phyloP scores from a whole-genome alignment of 257 asterid species.

The Gentiana dahurica region DNA sequence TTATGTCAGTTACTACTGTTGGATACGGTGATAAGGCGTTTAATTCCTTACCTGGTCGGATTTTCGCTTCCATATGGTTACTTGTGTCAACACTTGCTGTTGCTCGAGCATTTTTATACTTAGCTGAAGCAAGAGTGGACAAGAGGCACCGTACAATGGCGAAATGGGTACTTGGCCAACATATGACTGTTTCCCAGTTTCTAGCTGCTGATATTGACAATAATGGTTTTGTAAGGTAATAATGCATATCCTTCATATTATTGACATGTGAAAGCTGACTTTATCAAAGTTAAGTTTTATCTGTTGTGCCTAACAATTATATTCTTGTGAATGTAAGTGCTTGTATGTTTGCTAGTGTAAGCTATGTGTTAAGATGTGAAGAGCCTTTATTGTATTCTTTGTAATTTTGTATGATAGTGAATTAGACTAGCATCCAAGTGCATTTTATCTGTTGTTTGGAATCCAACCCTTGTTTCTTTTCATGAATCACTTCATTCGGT shows the following conservation, averaged over 20 bases:
- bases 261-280: too few relatives aligned
- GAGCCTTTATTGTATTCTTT: too few relatives aligned
- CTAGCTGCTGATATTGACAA: slow-evolving; percentile 93
- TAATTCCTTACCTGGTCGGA: slow-evolving; percentile 59
- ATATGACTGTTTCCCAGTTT: slow-evolving; percentile 92
- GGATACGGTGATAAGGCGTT: slow-evolving; percentile 96
- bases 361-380: too few relatives aligned
- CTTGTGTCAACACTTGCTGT: slow-evolving; percentile 93
- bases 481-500: too few relatives aligned
- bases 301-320: too few relatives aligned
- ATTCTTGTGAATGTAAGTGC: too few relatives aligned
- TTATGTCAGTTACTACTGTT: slow-evolving; percentile 95
- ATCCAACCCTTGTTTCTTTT: too few relatives aligned
- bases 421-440: too few relatives aligned
- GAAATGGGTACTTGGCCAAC: slow-evolving; percentile 86
- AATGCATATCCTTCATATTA: slow-evolving; percentile 3
- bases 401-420: too few relatives aligned
- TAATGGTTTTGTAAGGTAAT: slow-evolving; percentile 78
- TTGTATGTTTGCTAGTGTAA: too few relatives aligned
- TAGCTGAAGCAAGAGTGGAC: slow-evolving; percentile 93
- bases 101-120: slow-evolving; percentile 94
- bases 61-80: slow-evolving; percentile 92
- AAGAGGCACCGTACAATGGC: slow-evolving; percentile 82
- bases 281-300: too few relatives aligned
- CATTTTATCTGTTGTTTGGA: too few relatives aligned